phyloP scores from a whole-genome alignment of 306 rosid genomes.

The Pueraria montana region DNA sequence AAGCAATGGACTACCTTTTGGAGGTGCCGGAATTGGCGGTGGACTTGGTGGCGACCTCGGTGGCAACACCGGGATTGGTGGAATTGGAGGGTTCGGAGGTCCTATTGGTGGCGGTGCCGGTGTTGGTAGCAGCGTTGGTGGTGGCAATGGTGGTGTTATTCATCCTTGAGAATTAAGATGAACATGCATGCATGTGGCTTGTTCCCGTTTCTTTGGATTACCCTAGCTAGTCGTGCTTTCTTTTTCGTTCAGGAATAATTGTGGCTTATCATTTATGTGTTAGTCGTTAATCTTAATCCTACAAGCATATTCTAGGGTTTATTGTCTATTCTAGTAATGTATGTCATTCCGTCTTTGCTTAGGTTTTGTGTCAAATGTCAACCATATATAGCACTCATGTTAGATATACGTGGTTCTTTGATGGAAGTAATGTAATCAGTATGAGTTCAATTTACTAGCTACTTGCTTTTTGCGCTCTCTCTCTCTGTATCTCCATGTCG shows the following conservation, averaged over 20 bases:
- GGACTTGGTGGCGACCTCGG: slow-evolving; percentile 48
- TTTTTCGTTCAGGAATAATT: slow-evolving; percentile 2
- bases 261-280: not conserved
- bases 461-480: not conserved
- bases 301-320: too few species aligned
- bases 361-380: slow-evolving; percentile 1
- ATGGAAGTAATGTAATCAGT: slow-evolving; percentile 28
- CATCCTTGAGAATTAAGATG: slow-evolving; percentile 67
- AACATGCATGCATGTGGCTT: not conserved
- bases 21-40: slow-evolving; percentile 51
- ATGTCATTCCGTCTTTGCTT: not conserved
- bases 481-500: not conserved
- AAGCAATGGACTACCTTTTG: slow-evolving; percentile 74
- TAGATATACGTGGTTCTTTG: too few species aligned
- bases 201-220: not conserved
- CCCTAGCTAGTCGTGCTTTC: not conserved
- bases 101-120: slow-evolving; percentile 43
- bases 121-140: slow-evolving; percentile 48
- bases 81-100: not conserved
- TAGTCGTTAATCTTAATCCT: not conserved
- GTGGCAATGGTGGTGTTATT: slow-evolving; percentile 33
- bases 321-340: too few species aligned
- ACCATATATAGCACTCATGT: not conserved
- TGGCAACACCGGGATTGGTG: slow-evolving; percentile 41
- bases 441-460: not conserved